Evolutionary conservation across 2,329 filamentous ascomycete genomes (phyloP).

Genomic region (Emericellopsis atlantica): DNA sequence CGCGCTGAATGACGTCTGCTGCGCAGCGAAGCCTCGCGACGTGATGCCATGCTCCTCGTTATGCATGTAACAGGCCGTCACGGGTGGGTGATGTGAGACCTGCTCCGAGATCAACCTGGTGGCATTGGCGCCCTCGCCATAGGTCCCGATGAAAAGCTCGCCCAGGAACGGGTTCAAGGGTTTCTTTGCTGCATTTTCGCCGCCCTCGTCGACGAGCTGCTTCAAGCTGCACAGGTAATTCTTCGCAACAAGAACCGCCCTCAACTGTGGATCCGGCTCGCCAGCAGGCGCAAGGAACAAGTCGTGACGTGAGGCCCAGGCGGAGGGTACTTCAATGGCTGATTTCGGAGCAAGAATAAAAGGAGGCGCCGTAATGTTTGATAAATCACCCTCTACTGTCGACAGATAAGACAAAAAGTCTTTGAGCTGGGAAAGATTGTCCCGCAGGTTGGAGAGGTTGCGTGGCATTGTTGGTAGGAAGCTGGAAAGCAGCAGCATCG

Average conservation of each 20-base stretch:
- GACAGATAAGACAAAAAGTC: constrained; percentile 5
- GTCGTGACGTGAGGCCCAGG: constrained; percentile 33
- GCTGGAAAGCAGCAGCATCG: no score
- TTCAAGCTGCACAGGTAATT: constrained; percentile 79
- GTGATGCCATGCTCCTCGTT: constrained; percentile 28
- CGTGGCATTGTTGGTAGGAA: neutral
- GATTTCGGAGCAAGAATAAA: constrained; percentile 34
- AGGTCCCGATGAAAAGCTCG: constrained; percentile 29
- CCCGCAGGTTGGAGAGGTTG: neutral
- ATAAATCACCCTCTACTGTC: constrained; percentile 32
- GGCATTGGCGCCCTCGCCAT: constrained; percentile 14
- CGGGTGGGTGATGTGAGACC: constrained; percentile 39
- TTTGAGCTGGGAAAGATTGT: constrained; percentile 7
- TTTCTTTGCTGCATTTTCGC: constrained; percentile 22
- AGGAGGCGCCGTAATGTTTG: constrained; percentile 37
- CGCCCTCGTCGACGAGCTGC: constrained; percentile 30
- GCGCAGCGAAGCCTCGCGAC: constrained; percentile 35
- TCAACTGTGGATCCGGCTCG: constrained; percentile 26
- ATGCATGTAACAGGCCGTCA: constrained; percentile 36
- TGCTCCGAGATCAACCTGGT: constrained; percentile 22
- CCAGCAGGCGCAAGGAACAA: constrained; percentile 33
- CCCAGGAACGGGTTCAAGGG: constrained; percentile 40
- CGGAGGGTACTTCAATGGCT: constrained; percentile 36
- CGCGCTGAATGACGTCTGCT: constrained; percentile 36
- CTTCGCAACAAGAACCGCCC: constrained; percentile 49